Conservation (phyloP, 2,329 filamentous ascomycete species). For the Paramyrothecium roridum region DNA sequence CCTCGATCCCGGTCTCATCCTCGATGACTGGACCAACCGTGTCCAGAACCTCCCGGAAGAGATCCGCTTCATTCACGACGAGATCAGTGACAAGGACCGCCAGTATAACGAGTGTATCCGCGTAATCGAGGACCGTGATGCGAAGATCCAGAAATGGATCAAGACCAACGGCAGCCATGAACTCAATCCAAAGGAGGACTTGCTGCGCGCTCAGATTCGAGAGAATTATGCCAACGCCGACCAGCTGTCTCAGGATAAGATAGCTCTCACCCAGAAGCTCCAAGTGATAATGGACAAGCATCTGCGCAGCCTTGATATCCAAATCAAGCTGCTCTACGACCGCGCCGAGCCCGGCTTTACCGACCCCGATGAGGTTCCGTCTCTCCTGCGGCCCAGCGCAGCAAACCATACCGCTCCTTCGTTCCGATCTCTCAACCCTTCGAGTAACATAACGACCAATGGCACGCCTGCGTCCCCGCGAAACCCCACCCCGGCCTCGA, state of each 20-base stretch:
- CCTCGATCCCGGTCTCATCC: conserved; percentile 64
- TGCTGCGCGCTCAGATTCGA: conserved; percentile 61
- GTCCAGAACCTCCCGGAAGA: conserved; percentile 80
- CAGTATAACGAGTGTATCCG: conserved; percentile 66
- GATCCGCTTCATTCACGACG: conserved; percentile 78
- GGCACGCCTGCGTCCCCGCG: conserved; percentile 19
- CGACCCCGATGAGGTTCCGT: conserved; percentile 62
- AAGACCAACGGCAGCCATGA: conserved; percentile 72
- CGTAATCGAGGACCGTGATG: conserved; percentile 69
- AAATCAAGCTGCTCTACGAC: conserved; percentile 61
- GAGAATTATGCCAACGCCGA: conserved; percentile 69
- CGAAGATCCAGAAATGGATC: conserved; percentile 77
- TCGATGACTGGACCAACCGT: conserved; percentile 74
- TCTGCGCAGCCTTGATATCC: conserved; percentile 57
- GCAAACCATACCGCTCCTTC: conserved; percentile 45
- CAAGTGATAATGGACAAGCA: conserved; percentile 60
- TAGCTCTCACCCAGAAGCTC: conserved; percentile 64
- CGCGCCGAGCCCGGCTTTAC: conserved; percentile 59
- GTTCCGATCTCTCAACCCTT: conserved; percentile 39
- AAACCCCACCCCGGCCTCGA: conserved; percentile 23
- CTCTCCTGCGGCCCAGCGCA: conserved; percentile 55
- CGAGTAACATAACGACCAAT: conserved; percentile 27
- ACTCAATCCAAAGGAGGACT: conserved; percentile 72
- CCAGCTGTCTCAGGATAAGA: conserved; percentile 71
- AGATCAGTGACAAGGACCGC: conserved; percentile 77